Base-by-base conservation (phyloP, 257 asterid species). In the Solanum arcanum region DNA sequence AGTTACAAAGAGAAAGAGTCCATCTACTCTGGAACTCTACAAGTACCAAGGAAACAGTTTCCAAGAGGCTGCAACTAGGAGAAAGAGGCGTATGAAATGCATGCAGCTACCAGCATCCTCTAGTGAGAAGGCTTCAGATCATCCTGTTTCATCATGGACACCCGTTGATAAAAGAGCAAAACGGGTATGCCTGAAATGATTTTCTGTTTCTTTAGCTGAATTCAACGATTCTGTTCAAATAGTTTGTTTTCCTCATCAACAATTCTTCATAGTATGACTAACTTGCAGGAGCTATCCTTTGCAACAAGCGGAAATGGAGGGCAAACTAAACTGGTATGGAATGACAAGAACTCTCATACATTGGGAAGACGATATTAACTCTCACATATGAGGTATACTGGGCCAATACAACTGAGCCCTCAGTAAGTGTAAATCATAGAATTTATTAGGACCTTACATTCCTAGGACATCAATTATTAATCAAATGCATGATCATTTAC, bases 151-250 rank as follows among this genome's bases (percentile, higher is more conserved):
- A 44, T 60, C 93, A 21, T 90, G 92, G 92, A 96, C 99, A 87
- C 99, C 99, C 86, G 83, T 88, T 31, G 99, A 97, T 89, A 96
- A 96, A 94, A 96, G 92, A 92, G 93, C 98, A 87, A 95, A 94
- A 89, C 89, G 91, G 93, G 99, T 97, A 92, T 64, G 92, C 37
- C 68, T 80, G 84, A 84, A 87, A 72, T 83, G 84, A 76, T 88
- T 29, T 46, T 35, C 62, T 68, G 85, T 18, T 70, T 31, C 52
- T 87, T 73, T 33, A 60, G 41, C 83, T 69, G 74, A 86, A 29
- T 81, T 29, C 41, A 18, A 52, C 16, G 44, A 0, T 81, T 47
- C 83, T 73, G 15, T 72, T 39, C 70, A 49, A 86, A 52, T 52
- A 33, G 21, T 52, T 81, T 86, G 31, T 18, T 86, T 33, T 86